Percentiles rank a stretch among this genome's conserved stretches.
phyloP scores from a whole-genome alignment of 257 asterid species.

The Cordia subcordata region DNA sequence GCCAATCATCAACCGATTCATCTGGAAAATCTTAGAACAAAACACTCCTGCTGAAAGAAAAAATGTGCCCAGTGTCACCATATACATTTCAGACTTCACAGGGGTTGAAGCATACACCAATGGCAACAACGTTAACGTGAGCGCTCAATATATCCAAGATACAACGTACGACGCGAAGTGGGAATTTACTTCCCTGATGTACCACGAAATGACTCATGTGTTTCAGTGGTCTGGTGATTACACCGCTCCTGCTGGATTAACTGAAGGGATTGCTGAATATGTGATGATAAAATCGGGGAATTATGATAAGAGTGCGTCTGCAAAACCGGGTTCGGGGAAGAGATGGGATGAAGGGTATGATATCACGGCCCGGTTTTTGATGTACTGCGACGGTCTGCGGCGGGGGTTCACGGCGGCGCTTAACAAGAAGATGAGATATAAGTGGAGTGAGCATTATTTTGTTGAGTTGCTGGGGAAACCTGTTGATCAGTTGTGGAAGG shows the following conservation, averaged over 20 bases:
- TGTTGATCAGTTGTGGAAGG: slow-evolving; percentile 30
- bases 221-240: slow-evolving; percentile 36
- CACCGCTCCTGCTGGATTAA: slow-evolving; percentile 31
- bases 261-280: slow-evolving; percentile 39
- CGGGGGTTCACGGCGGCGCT: slow-evolving; percentile 22
- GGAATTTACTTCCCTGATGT: slow-evolving; percentile 4
- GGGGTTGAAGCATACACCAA: neutral
- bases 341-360: slow-evolving; percentile 44
- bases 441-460: slow-evolving; percentile 28
- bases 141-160: neutral
- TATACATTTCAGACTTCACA: neutral
- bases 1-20: neutral
- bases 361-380: slow-evolving; percentile 30
- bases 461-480: slow-evolving; percentile 37
- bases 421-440: slow-evolving; percentile 37
- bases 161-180: neutral
- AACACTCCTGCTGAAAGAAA: neutral
- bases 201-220: slow-evolving; percentile 41
- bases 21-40: neutral
- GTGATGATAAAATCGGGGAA: slow-evolving; percentile 18
- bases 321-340: slow-evolving; percentile 25
- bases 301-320: neutral
- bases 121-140: neutral
- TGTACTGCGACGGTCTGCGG: slow-evolving; percentile 31
- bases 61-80: neutral